Evolutionary conservation across 768 basidiomycete species (phyloP).

Genomic region (Amylocystis lapponica): DNA sequence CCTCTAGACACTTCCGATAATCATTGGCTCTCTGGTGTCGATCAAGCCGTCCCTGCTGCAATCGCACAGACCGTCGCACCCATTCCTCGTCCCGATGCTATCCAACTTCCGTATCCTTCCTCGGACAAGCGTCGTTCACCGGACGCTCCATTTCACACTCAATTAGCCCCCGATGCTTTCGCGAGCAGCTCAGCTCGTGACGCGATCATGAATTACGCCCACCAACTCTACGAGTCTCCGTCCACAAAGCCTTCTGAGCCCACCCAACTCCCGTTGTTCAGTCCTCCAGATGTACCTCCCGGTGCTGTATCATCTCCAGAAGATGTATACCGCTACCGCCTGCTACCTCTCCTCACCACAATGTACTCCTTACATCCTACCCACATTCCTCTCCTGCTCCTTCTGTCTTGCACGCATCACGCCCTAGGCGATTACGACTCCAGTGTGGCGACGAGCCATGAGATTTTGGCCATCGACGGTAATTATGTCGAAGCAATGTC

Average conservation of each 20-base stretch:
- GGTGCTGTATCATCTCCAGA: too few species aligned
- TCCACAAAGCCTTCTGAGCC: slow-evolving; percentile 4
- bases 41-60: too few species aligned
- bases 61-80: too few species aligned
- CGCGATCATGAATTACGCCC: slow-evolving; percentile 27
- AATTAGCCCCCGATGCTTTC: slow-evolving; percentile 17
- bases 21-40: too few species aligned
- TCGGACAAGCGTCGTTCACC: too few species aligned
- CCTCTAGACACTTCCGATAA: not conserved
- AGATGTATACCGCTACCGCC: slow-evolving; percentile 18
- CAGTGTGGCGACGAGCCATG: slow-evolving; percentile 25
- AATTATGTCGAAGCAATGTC: slow-evolving; percentile 34
- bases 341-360: slow-evolving; percentile 28
- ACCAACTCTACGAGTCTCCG: slow-evolving; percentile 24
- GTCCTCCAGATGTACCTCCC: not conserved
- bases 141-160: too few species aligned
- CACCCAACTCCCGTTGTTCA: slow-evolving; percentile 9
- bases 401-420: slow-evolving; percentile 32
- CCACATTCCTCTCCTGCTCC: slow-evolving; percentile 29
- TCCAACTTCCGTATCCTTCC: not conserved
- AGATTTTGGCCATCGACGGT: slow-evolving; percentile 27
- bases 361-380: slow-evolving; percentile 27
- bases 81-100: too few species aligned
- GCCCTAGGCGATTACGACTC: slow-evolving; percentile 27
- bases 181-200: slow-evolving; percentile 25